These are phyloP conservation scores for Tuber indicum DNA, from an alignment of 495 filamentous ascomycete species.

Conservation along the genomic window DNA sequence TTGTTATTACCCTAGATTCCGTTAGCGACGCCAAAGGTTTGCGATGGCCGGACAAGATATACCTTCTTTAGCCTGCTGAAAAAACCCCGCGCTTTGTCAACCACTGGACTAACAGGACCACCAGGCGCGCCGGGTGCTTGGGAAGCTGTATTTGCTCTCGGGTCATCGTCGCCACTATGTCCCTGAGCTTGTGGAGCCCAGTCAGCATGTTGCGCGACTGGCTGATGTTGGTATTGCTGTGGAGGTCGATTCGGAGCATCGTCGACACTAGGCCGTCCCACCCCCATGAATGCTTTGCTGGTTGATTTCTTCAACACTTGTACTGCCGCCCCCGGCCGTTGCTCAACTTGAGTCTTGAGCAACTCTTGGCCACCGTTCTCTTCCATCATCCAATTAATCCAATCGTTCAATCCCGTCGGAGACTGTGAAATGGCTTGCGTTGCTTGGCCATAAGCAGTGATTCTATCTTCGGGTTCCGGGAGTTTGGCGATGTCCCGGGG, in stretches of 20 bases:
- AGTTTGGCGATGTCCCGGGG: constrained; percentile 24
- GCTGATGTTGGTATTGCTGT: constrained; percentile 15
- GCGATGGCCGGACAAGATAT: not conserved
- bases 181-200: not conserved
- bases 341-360: constrained; percentile 12
- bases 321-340: constrained; percentile 2
- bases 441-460: constrained; percentile 35
- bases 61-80: not conserved
- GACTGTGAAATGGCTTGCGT: constrained; percentile 15
- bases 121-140: not conserved
- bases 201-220: not conserved
- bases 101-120: not conserved
- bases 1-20: not conserved
- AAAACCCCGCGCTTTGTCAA: not conserved
- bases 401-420: constrained; percentile 20
- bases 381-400: constrained; percentile 37
- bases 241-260: not conserved
- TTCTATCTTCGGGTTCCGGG: constrained; percentile 18
- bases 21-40: not conserved
- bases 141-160: not conserved
- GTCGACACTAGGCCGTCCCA: not conserved
- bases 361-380: constrained; percentile 34
- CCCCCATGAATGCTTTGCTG: not conserved
- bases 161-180: not conserved
- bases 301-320: not conserved